Conservation (phyloP, 768 basidiomycete species). For the Hygrocybe coccinea region DNA sequence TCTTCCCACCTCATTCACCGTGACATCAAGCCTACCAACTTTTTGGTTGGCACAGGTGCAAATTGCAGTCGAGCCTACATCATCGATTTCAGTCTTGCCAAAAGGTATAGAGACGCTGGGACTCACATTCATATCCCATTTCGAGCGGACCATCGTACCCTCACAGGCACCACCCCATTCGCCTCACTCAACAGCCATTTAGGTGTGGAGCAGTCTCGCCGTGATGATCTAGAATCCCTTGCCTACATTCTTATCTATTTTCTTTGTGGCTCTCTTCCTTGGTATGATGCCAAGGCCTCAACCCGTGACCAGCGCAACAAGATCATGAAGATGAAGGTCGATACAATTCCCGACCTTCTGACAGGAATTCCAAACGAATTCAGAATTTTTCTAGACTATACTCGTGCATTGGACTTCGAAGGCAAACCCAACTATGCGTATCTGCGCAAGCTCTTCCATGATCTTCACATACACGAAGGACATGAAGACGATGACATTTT, state of each 20-base stretch:
- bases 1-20: conserved; percentile 72
- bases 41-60: conserved; percentile 51
- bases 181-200: conserved; percentile 54
- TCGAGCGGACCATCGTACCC: conserved; percentile 69
- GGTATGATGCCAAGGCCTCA: conserved; percentile 21
- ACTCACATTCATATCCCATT: conserved; percentile 35
- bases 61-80: no score
- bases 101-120: no score
- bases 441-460: conserved; percentile 51
- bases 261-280: neutral
- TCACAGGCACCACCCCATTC: conserved; percentile 79
- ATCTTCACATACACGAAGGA: conserved; percentile 36
- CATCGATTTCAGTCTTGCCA: no score
- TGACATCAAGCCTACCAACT: conserved; percentile 84
- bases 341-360: conserved; percentile 66
- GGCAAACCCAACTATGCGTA: conserved; percentile 59
- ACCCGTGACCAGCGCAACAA: neutral
- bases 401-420: conserved; percentile 51
- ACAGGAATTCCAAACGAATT: conserved; percentile 72
- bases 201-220: conserved; percentile 58
- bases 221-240: conserved; percentile 77
- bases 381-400: conserved; percentile 54
- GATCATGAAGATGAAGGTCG: conserved; percentile 37
- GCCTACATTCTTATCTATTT: conserved; percentile 73
- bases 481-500: conserved; percentile 57